A percentile compares a stretch with the other conserved stretches of the same genome.
These are phyloP conservation scores for Cladosporium oxysporum DNA, from an alignment of 2,329 filamentous ascomycete species.

Conservation along the genomic window DNA sequence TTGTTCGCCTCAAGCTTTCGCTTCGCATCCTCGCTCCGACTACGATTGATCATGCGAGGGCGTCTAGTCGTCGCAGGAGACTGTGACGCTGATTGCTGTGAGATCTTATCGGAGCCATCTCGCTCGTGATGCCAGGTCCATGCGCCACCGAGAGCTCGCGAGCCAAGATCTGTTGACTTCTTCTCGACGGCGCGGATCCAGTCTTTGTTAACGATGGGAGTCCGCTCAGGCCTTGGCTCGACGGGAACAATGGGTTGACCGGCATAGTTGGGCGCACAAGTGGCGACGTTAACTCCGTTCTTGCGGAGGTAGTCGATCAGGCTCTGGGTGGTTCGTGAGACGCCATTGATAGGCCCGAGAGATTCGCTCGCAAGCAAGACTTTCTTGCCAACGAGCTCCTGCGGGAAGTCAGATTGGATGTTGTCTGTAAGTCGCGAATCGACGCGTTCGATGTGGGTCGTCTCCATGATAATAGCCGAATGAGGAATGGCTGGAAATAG, in stretches of 20 bases:
- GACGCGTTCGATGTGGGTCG: constrained; percentile 10
- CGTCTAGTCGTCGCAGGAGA: constrained; percentile 21
- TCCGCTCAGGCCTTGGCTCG: constrained; percentile 30
- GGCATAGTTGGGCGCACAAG: constrained; percentile 62
- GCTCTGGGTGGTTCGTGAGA: constrained; percentile 69
- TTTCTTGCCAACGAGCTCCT: constrained; percentile 58
- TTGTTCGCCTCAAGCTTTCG: constrained; percentile 34
- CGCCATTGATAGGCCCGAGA: constrained; percentile 72
- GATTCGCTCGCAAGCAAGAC: constrained; percentile 71
- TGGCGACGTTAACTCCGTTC: constrained; percentile 65
- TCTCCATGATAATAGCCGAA: constrained; percentile 7
- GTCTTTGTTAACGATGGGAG: constrained; percentile 37
- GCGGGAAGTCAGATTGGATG: constrained; percentile 40
- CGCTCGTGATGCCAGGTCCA: constrained; percentile 37
- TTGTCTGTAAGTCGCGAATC: not conserved
- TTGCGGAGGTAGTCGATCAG: constrained; percentile 66
- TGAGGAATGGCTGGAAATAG: constrained; percentile 2
- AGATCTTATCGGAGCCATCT: constrained; percentile 22
- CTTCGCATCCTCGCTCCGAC: constrained; percentile 30
- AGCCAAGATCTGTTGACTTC: constrained; percentile 35
- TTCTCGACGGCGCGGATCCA: constrained; percentile 37
- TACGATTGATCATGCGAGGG: constrained; percentile 33
- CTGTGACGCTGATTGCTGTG: constrained; percentile 25
- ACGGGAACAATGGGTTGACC: constrained; percentile 52
- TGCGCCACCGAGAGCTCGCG: constrained; percentile 37